These are phyloP conservation scores for Polygonum maritimum DNA, from an alignment of 148 eudicot genomes.

Conservation along the genomic window DNA sequence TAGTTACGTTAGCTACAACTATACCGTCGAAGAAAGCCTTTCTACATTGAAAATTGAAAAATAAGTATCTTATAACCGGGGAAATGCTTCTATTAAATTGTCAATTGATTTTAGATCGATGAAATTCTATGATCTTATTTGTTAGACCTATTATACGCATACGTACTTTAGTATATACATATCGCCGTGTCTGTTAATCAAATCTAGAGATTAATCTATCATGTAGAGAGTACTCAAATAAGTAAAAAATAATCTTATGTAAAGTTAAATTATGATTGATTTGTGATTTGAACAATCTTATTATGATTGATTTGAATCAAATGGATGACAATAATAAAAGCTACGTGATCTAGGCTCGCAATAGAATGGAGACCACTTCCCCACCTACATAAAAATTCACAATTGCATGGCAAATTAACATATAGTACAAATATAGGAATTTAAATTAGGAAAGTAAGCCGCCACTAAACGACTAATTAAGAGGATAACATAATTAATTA, in stretches of 20 bases:
- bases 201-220: too few species aligned
- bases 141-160: too few species aligned
- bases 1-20: too few species aligned
- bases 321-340: background rate
- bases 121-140: too few species aligned
- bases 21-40: too few species aligned
- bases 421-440: background rate
- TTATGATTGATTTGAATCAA: background rate
- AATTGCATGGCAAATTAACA: background rate
- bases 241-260: background rate
- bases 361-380: slow-evolving; percentile 3
- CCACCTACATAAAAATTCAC: background rate
- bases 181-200: too few species aligned
- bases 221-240: too few species aligned
- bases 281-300: background rate
- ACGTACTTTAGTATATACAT: too few species aligned
- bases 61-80: too few species aligned
- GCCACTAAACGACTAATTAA: slow-evolving; percentile 4
- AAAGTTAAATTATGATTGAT: background rate
- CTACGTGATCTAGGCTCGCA: background rate
- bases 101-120: too few species aligned
- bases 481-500: slow-evolving; percentile 1
- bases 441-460: background rate
- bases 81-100: too few species aligned
- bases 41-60: too few species aligned